Evolutionary conservation across 1,284 basidiomycete genomes (phyloP).

Genomic region (Papiliotrema laurentii): DNA sequence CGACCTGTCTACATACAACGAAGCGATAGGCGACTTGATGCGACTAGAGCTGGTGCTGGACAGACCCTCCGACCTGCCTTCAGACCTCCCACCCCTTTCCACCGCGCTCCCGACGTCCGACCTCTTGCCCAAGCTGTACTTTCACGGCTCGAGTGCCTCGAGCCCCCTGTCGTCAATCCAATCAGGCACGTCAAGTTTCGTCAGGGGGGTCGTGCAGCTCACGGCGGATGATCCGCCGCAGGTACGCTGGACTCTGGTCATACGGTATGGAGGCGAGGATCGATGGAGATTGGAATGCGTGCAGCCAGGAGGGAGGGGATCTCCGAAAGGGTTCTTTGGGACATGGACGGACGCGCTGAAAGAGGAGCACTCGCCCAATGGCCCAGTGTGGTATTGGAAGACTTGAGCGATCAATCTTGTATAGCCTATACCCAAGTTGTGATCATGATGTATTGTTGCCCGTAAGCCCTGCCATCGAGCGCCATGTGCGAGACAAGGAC

Average conservation of each 20-base stretch:
- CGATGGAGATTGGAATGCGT: slow-evolving; percentile 37
- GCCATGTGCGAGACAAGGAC: too few relatives aligned
- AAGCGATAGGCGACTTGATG: slow-evolving; percentile 41
- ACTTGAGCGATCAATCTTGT: too few relatives aligned
- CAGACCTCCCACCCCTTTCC: slow-evolving; percentile 15
- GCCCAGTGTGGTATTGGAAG: slow-evolving; percentile 42
- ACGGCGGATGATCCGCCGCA: slow-evolving; percentile 41
- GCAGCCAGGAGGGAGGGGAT: slow-evolving; percentile 35
- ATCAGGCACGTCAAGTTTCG: slow-evolving; percentile 11
- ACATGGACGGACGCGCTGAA: slow-evolving; percentile 35
- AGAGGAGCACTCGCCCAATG: slow-evolving; percentile 34
- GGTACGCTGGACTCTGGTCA: slow-evolving; percentile 40
- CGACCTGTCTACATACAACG: slow-evolving; percentile 32
- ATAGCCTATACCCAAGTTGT: too few relatives aligned
- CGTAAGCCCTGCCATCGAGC: too few relatives aligned
- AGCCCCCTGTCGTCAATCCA: slow-evolving; percentile 8
- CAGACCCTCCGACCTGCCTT: not conserved
- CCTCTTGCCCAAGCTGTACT: slow-evolving; percentile 33
- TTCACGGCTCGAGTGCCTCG: slow-evolving; percentile 24
- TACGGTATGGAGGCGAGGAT: slow-evolving; percentile 36
- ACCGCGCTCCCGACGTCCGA: slow-evolving; percentile 25
- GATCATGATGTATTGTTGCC: too few relatives aligned
- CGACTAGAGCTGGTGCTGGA: slow-evolving; percentile 22
- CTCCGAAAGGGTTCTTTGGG: slow-evolving; percentile 40
- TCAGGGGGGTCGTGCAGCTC: slow-evolving; percentile 33